Base-by-base conservation (phyloP, 768 basidiomycete species). In the Lactarius sanguifluus region DNA sequence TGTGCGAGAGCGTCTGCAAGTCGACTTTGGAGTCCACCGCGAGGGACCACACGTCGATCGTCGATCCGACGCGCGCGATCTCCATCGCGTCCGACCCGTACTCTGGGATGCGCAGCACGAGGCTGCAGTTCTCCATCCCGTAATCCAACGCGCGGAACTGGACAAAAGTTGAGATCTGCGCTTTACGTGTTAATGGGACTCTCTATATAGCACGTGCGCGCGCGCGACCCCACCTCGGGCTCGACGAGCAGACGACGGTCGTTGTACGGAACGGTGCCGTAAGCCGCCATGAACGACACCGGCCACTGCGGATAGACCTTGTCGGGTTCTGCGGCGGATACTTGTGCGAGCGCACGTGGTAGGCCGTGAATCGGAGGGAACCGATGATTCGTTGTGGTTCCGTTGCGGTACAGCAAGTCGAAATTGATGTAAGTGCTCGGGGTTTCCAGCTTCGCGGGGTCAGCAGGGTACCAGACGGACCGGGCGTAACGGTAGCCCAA, bases 231-330 rank as follows among this genome's bases (percentile, higher is more conserved):
- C 34, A 59, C 57, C 38, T 59, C 36, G 9, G 64, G 47, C 15
- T 62, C 60, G n/a, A 68, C 64, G 28, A 65, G 47, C 25, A 66
- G 45, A 6, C 10, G 38, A 13, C 66, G 40, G 34, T 67, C 47
- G 12, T 57, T 65, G 28, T 57, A 54, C 38, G 38, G 38, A 40
- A 40, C 5, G 38, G 38, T 40, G 1, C 66, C 68, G 7, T 67
- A 58, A 0, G 62, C 54, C 1, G 61, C 66, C 38, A 64, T 32
- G 30, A 40, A 69, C 36, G 62, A 67, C 28, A 57, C 66, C 13
- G 66, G 58, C 66, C 62, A 69, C 47, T 60, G 65, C 54, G 55
- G 66, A 54, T 59, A 63, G 34, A 69, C 28, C 45, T 36, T 67
- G 43, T 45, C 45, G 10, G 65, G 66, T 30, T 67, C 59, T 52